Conservation (phyloP, 441 rosid species). For the Adansonia rubrostipa region DNA sequence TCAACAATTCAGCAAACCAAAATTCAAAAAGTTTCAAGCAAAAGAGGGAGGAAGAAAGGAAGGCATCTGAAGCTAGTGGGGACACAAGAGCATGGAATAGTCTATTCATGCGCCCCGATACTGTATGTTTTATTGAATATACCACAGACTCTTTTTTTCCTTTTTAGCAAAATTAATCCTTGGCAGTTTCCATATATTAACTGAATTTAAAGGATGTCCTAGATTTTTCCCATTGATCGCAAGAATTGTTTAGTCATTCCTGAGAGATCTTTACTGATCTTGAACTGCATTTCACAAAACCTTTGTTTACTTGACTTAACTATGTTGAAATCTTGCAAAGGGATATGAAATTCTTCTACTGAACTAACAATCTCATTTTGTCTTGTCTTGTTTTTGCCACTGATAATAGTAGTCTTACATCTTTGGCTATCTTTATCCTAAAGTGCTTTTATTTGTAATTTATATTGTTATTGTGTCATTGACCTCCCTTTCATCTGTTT, state of each 20-base stretch:
- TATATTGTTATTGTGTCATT: slow-evolving; percentile 16
- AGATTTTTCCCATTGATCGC: not conserved
- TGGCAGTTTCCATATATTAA: not conserved
- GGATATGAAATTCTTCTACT: slow-evolving; percentile 21
- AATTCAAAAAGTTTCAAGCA: slow-evolving; percentile 75
- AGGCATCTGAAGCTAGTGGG: slow-evolving; percentile 90
- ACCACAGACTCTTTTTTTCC: not conserved
- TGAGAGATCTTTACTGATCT: not conserved
- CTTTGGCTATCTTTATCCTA: slow-evolving; percentile 18
- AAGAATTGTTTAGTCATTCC: not conserved
- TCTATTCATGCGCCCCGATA: slow-evolving; percentile 86
- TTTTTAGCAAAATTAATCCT: not conserved
- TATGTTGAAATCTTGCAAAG: not conserved
- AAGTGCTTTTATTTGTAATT: slow-evolving; percentile 15
- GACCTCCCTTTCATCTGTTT: slow-evolving; percentile 26
- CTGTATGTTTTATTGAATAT: slow-evolving; percentile 50
- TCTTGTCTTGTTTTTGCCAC: slow-evolving; percentile 3
- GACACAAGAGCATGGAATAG: slow-evolving; percentile 91
- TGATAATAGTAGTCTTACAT: slow-evolving; percentile 1
- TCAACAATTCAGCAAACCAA: slow-evolving; percentile 34
- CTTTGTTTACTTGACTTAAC: not conserved
- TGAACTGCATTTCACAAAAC: not conserved
- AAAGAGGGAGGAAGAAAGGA: slow-evolving; percentile 75
- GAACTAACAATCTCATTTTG: slow-evolving; percentile 1
- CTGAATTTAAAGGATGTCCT: slow-evolving; percentile 3